Conservation (phyloP, 306 rosid genomes). For the Vigna angularis region DNA sequence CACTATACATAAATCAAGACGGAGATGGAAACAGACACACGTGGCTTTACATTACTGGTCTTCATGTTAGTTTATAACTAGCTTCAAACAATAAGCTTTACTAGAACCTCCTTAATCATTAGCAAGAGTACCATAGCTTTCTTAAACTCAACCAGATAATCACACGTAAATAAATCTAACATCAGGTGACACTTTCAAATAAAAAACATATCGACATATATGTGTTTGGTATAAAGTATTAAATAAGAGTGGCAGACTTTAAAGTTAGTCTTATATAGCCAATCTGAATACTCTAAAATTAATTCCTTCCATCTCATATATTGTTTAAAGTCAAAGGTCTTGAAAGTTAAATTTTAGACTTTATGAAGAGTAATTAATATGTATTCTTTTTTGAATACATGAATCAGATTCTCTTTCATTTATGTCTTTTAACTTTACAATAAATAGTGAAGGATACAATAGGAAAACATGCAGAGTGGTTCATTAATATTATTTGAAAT, state of each 20-base stretch:
- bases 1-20: conserved; percentile 1
- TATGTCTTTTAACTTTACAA: background rate
- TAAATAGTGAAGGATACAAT: background rate
- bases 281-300: too few species aligned
- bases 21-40: background rate
- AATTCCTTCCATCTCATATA: too few species aligned
- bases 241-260: too few species aligned
- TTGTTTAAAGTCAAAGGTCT: too few species aligned
- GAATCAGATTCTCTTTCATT: background rate
- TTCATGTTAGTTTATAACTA: background rate
- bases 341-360: background rate
- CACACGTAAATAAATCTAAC: background rate
- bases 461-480: background rate
- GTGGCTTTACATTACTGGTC: background rate
- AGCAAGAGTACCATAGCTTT: conserved; percentile 11
- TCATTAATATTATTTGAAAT: background rate
- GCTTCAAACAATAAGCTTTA: background rate
- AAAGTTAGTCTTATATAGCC: too few species aligned
- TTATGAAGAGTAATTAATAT: background rate
- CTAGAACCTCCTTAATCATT: background rate
- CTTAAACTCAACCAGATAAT: background rate
- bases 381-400: background rate
- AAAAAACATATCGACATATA: too few species aligned
- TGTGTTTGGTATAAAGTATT: too few species aligned
- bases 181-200: too few species aligned